Base-by-base conservation (phyloP, 179 eudicot species). In the Camellia oleifera region DNA sequence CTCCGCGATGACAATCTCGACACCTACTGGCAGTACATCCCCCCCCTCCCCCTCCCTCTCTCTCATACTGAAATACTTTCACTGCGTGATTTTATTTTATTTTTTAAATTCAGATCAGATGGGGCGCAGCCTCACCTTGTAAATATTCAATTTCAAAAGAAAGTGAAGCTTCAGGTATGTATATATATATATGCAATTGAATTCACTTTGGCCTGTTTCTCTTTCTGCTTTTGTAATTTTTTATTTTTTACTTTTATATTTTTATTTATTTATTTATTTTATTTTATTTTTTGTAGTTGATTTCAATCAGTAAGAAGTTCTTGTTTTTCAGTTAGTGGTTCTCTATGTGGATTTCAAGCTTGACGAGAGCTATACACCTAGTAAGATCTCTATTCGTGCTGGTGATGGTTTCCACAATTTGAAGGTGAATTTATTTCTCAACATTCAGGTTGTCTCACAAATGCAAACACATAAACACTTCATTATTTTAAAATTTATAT, bases 351-450 rank as follows among this genome's bases (percentile, higher is more conserved):
- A 95, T 91, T 94, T 89, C 88, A 95, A 95, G 90, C 97, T 95
- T 78, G 99, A 95, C 53, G 99, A 95, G 91, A 95, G 99, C 83
- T 95, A 95, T 82, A 91, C 99, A 0, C 99, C 99, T 17, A 91
- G 95, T 88, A 94, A 91, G 97, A 91, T 95, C 61, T 90, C 94
- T 1, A 81, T 95, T 78, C 85, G 94, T 44, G 97, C 98, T 69
- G 98, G 98, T 15, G 95, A 95, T 83, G 98, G 99, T 18, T 95
- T 95, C 81, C 99, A 95, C 80, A 95, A 95, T 83, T 87, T 95
- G 85, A 95, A 95, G 98, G 98, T 95, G 65, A 70, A 40, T 77
- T 76, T 44, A 9, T 60, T 58, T 52, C 74, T 72, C 12, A 82
- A 69, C 11, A 1, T 52, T 44, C 2, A 44, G 5, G 13, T 7